phyloP scores from a whole-genome alignment of 345 rosid species.

The Corchorus olitorius region DNA sequence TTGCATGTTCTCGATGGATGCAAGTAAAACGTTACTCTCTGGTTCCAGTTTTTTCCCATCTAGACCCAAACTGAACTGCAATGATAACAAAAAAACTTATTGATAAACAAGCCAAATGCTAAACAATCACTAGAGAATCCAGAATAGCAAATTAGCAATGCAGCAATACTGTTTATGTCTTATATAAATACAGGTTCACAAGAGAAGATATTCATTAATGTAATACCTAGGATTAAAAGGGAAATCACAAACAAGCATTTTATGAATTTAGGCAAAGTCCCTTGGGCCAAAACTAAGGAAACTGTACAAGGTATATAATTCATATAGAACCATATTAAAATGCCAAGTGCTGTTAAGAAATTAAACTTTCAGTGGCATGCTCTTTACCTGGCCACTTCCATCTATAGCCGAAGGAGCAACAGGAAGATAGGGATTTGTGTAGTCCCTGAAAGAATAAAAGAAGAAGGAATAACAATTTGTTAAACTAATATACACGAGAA shows the following conservation, averaged over 20 bases:
- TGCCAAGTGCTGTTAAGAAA: not conserved
- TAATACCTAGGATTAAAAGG: not conserved
- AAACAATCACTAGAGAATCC: not conserved
- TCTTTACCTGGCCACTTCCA: conserved; percentile 72
- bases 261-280: not conserved
- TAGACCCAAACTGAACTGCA: conserved; percentile 70
- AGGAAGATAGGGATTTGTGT: conserved; percentile 92
- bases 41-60: conserved; percentile 97
- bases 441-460: conserved; percentile 64
- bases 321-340: not conserved
- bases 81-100: conserved; percentile 7
- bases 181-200: conserved; percentile 6
- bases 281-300: not conserved
- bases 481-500: conserved; percentile 10
- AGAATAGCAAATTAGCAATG: not conserved
- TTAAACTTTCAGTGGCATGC: not conserved
- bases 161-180: conserved; percentile 5
- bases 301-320: not conserved
- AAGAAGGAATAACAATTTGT: not conserved
- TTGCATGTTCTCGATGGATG: conserved; percentile 99
- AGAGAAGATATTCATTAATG: not conserved
- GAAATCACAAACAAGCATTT: not conserved
- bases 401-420: conserved; percentile 98
- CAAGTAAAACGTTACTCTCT: conserved; percentile 97
- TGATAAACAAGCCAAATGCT: not conserved